These are phyloP conservation scores for Pelargonium nanum DNA, from an alignment of 345 rosid species.

Conservation along the genomic window DNA sequence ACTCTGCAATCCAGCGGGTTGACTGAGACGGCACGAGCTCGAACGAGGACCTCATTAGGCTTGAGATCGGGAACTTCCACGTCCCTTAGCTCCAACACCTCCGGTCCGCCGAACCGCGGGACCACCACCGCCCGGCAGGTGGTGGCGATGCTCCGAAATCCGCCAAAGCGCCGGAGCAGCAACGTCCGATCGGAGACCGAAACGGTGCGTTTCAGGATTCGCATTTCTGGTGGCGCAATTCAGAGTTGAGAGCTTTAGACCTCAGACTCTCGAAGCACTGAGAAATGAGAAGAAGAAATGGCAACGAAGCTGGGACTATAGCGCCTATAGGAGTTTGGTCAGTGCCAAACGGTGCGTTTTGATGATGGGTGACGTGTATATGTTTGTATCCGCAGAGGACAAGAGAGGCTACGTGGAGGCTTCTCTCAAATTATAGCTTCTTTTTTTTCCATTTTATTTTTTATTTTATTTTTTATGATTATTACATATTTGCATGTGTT, in stretches of 20 bases:
- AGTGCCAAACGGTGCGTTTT: no score
- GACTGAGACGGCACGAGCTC: slow-evolving; percentile 76
- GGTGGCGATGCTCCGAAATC: slow-evolving; percentile 40
- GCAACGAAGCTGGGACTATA: no score
- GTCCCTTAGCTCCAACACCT: slow-evolving; percentile 63
- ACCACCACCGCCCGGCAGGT: slow-evolving; percentile 76
- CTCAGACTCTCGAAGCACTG: neutral
- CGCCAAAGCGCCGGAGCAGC: neutral
- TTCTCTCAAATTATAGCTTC: no score
- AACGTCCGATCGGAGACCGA: neutral
- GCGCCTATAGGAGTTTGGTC: no score
- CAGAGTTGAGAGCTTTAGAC: neutral
- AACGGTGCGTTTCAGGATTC: neutral
- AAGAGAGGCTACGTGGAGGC: no score
- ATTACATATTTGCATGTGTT: no score
- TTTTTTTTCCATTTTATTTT: no score
- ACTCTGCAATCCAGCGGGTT: slow-evolving; percentile 92
- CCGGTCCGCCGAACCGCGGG: slow-evolving; percentile 89
- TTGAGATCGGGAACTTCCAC: slow-evolving; percentile 71
- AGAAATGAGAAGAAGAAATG: no score
- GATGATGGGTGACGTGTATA: no score
- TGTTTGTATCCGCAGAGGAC: no score
- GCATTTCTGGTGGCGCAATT: neutral
- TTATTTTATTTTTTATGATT: no score
- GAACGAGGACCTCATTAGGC: slow-evolving; percentile 70